Percentiles rank a stretch among this genome's conserved stretches.
These are phyloP conservation scores for Arachnopeziza araneosa DNA, from an alignment of 2,329 filamentous ascomycete genomes.

Conservation along the genomic window DNA sequence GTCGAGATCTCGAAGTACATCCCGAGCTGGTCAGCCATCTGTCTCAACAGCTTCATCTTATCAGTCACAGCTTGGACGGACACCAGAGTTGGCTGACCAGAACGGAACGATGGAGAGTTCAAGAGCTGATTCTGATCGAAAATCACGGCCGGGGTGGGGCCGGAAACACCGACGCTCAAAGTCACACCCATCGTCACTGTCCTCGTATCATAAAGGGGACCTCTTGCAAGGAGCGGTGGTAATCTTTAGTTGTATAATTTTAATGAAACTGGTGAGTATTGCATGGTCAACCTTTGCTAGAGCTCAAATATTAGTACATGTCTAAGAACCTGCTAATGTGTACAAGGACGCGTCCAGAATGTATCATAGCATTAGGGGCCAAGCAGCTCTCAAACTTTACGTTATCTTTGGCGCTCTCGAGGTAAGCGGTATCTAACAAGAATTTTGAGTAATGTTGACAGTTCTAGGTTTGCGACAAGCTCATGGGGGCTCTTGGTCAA, in stretches of 20 bases:
- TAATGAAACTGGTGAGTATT: constrained; percentile 62
- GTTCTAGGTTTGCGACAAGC: constrained; percentile 79
- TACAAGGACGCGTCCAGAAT: constrained; percentile 77
- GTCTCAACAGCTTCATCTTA: constrained; percentile 23
- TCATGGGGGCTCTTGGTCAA: constrained; percentile 87
- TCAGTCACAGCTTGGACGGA: constrained; percentile 18
- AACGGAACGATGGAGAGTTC: constrained; percentile 15
- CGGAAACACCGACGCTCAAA: constrained; percentile 65
- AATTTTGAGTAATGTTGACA: constrained; percentile 44
- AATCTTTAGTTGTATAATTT: constrained; percentile 72
- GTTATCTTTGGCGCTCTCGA: constrained; percentile 98
- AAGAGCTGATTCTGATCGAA: constrained; percentile 22
- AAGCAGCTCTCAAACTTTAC: constrained; percentile 96
- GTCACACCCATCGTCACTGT: constrained; percentile 77
- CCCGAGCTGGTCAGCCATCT: constrained; percentile 21
- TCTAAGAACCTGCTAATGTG: background rate
- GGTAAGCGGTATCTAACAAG: constrained; percentile 34
- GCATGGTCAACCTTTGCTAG: background rate
- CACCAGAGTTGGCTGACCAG: constrained; percentile 10
- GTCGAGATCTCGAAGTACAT: constrained; percentile 26
- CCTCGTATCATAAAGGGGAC: constrained; percentile 90
- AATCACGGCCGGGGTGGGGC: constrained; percentile 26
- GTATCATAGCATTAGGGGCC: constrained; percentile 95
- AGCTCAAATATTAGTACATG: background rate
- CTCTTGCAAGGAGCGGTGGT: constrained; percentile 87